These are phyloP conservation scores for Suillus decipiens DNA, from an alignment of 768 basidiomycete genomes.

Conservation along the genomic window DNA sequence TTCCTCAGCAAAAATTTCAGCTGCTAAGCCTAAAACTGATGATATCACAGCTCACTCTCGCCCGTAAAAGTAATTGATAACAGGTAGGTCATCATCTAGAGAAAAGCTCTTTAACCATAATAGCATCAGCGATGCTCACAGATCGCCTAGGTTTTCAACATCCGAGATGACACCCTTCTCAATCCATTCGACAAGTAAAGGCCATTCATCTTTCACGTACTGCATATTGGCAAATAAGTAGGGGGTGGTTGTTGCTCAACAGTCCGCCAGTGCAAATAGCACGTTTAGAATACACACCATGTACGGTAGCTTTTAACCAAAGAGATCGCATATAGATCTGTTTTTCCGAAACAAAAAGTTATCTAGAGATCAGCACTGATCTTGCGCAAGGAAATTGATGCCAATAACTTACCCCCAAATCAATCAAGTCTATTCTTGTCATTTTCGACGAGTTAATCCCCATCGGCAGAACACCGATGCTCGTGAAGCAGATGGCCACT, in stretches of 20 bases:
- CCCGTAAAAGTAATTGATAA: conserved; percentile 3
- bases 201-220: conserved; percentile 15
- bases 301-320: conserved; percentile 22
- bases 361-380: not conserved
- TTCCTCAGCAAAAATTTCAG: not conserved
- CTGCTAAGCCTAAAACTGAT: not conserved
- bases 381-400: not conserved
- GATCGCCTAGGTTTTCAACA: conserved; percentile 8
- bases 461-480: not conserved
- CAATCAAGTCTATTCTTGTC: not conserved
- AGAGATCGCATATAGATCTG: conserved; percentile 22
- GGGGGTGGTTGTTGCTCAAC: conserved; percentile 1
- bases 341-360: conserved; percentile 16
- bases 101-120: conserved; percentile 13
- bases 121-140: conserved; percentile 9
- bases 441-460: not conserved
- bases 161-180: conserved; percentile 11
- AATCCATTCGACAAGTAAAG: conserved; percentile 13
- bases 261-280: conserved; percentile 14
- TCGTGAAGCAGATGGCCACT: not conserved
- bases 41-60: not conserved
- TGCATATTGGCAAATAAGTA: conserved; percentile 7
- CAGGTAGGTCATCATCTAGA: conserved; percentile 11
- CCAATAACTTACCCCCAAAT: not conserved
- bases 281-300: conserved; percentile 13